Base-by-base conservation (phyloP, 164 flowering plant species). In the Vitis cinerea region DNA sequence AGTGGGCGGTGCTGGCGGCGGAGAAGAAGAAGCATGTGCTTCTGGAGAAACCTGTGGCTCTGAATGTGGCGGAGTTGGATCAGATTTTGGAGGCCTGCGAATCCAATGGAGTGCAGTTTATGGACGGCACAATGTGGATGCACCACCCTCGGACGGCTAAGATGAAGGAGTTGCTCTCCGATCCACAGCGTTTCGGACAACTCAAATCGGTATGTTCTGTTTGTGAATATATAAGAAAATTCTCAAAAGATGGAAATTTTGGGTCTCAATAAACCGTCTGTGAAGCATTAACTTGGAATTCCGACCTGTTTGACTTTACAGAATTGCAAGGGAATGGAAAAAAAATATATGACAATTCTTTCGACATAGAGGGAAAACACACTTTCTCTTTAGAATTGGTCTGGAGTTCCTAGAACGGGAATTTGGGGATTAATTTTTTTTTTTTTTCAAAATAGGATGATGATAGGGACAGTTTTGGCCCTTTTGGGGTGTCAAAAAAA, bases 81-180 rank as follows among this genome's bases (percentile, higher is more conserved):
- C 61, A 9, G 57, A 79, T 85, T 0, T 11, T 83, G 50, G 78
- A 79, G 17, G 85, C 77, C 0, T 79, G 88, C 44, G 66, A 54
- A 52, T 56, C 73, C 13, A 83, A 79, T 61, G 84, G 82, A 3
- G 84, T 81, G 14, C 88, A 85, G 62, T 81, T 85, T 73, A 83
- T 85, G 86, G 88, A 85, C 67, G 83, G 84, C 1, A 68, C 78
- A n/a, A 83, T 83, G 83, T 85, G 88, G 88, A 4, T 77, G 63
- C 86, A 83, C 50, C 88, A 85, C 58, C 86, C 86, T 0, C 73
- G 87, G 69, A 82, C 79, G 51, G 16, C 57, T 8, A 70, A 70
- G 48, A 77, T 86, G 77, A 61, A 69, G 68, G 75, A 77, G 57
- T 31, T 79, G 19, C 69, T 86, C n/a, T 62, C 70, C 0, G 72